These are phyloP conservation scores for Diaporthe longicolla DNA, from an alignment of 2,329 filamentous ascomycete species.

Conservation along the genomic window DNA sequence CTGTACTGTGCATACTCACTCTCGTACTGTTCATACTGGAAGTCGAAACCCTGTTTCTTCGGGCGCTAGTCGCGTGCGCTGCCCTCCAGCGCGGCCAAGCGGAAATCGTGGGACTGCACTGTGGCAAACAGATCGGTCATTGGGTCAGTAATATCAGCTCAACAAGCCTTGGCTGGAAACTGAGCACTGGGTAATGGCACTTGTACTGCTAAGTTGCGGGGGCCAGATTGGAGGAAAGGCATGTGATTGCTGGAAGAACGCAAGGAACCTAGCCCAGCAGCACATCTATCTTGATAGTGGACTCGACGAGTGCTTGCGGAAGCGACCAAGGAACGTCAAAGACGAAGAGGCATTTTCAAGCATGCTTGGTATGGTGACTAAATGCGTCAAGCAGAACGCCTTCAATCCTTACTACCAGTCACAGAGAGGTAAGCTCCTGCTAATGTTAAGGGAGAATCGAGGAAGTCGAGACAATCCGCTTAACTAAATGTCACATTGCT, in stretches of 20 bases:
- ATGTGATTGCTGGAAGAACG: neutral
- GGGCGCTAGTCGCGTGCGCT: too few relatives aligned
- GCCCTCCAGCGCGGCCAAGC: too few relatives aligned
- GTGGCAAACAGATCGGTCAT: too few relatives aligned
- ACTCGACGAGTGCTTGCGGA: neutral
- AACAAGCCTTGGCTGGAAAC: neutral
- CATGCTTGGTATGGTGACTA: neutral
- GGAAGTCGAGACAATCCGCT: neutral
- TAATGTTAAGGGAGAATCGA: fast-evolving
- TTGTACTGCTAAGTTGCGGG: neutral
- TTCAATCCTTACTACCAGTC: constrained; percentile 9
- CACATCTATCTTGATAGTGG: neutral
- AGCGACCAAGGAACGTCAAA: neutral
- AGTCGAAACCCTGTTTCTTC: too few relatives aligned
- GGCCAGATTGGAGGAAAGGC: constrained; percentile 18
- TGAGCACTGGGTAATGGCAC: neutral
- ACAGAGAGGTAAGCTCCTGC: neutral
- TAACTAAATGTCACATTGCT: neutral
- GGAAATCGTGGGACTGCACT: too few relatives aligned
- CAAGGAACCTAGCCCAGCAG: constrained; percentile 4
- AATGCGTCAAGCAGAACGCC: constrained; percentile 5
- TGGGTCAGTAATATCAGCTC: too few relatives aligned
- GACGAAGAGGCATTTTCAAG: neutral
- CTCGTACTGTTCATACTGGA: too few relatives aligned
- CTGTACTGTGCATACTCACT: too few relatives aligned